Conservation (phyloP, 2,329 filamentous ascomycete genomes). For the Scopulariopsis brevicaulis region DNA sequence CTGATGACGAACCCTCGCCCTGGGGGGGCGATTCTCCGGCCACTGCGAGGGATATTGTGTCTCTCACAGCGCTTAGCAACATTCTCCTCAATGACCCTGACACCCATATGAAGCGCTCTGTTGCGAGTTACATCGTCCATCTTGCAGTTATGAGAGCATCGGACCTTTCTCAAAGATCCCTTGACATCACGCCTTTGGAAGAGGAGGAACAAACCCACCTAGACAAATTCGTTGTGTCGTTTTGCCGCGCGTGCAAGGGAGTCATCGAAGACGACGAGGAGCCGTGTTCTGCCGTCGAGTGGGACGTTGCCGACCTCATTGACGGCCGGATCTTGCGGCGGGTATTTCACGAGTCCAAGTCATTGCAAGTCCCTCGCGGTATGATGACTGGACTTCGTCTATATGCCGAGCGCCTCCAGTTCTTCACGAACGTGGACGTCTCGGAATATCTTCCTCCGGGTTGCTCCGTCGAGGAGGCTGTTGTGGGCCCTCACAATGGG, state of each 20-base stretch:
- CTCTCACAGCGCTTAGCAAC: conserved; percentile 9
- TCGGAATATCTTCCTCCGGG: not conserved
- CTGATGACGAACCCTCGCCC: not conserved
- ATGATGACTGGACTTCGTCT: not conserved
- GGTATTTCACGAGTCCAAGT: conserved; percentile 9
- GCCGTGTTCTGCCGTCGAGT: conserved; percentile 4
- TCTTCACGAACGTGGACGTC: not conserved
- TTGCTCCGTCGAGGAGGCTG: not conserved
- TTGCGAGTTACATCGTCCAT: conserved; percentile 13
- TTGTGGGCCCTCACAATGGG: not conserved
- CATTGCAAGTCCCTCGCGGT: not conserved
- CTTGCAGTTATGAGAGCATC: conserved; percentile 13
- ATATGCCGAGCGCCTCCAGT: not conserved
- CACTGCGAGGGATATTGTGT: conserved; percentile 9
- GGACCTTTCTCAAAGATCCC: conserved; percentile 12
- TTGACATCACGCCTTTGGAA: conserved; percentile 1
- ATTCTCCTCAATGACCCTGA: conserved; percentile 6
- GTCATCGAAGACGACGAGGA: not conserved
- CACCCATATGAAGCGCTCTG: conserved; percentile 3
- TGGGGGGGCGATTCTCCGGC: not conserved
- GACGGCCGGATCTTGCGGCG: conserved; percentile 17
- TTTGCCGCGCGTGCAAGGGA: not conserved
- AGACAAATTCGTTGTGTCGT: not conserved
- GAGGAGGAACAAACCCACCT: not conserved
- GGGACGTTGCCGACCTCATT: conserved; percentile 20